A percentile compares a stretch with the other conserved stretches of the same genome.
phyloP scores from a whole-genome alignment of 2,329 filamentous ascomycete species.

The Dactylonectria estremocensis region DNA sequence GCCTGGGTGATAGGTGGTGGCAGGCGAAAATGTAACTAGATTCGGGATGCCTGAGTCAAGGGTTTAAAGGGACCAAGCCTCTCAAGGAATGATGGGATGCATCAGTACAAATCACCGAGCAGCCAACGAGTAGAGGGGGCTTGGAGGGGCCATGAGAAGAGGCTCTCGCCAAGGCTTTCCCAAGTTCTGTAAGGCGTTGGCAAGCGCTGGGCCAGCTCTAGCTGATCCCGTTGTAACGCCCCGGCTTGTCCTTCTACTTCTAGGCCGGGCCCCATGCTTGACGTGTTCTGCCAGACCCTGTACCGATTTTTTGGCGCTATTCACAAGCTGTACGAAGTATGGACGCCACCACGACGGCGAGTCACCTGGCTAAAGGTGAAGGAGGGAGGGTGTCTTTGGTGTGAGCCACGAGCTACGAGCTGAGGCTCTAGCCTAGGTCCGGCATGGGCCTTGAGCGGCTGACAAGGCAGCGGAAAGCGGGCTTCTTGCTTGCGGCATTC shows the following conservation, averaged over 20 bases:
- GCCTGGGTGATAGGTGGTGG: conserved; percentile 18
- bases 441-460: conserved; percentile 15
- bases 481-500: conserved; percentile 8
- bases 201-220: neutral
- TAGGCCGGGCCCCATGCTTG: neutral
- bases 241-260: neutral
- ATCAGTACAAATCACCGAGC: neutral
- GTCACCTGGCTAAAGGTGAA: conserved; percentile 26
- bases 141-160: neutral
- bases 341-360: conserved; percentile 18
- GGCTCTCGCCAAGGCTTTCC: neutral
- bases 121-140: neutral
- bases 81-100: conserved; percentile 9
- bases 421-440: conserved; percentile 26
- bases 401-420: conserved; percentile 30
- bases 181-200: neutral
- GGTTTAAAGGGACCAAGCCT: conserved; percentile 25
- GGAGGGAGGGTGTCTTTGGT: neutral
- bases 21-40: conserved; percentile 9
- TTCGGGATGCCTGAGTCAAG: conserved; percentile 40
- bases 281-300: neutral
- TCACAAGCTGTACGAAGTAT: neutral
- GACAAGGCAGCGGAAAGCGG: conserved; percentile 8
- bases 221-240: neutral
- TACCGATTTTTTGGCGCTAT: conserved; percentile 1